A percentile compares a stretch with the other conserved stretches of the same genome.
Evolutionary conservation across 257 asterid genomes (phyloP).

Genomic region (Gentiana macrophylla): DNA sequence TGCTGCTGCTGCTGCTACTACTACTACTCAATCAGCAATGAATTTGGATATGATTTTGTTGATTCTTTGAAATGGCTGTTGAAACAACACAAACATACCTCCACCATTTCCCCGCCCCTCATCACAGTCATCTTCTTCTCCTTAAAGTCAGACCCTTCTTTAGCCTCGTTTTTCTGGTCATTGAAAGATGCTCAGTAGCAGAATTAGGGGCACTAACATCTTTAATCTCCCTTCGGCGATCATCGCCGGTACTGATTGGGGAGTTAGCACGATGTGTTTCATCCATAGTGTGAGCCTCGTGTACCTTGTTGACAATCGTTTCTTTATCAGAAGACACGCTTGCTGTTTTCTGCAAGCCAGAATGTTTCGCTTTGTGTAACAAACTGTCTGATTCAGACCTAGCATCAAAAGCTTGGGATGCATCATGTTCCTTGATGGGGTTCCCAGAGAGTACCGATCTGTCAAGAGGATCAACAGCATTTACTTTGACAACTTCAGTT

Average conservation of each 20-base stretch:
- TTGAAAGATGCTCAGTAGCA: constrained; percentile 27
- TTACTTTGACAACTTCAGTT: constrained; percentile 17
- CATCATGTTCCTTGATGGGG: constrained; percentile 3
- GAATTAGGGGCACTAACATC: constrained; percentile 4
- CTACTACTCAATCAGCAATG: not conserved
- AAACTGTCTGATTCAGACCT: constrained; percentile 8
- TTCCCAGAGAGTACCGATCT: constrained; percentile 9
- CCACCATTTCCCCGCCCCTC: constrained; percentile 96
- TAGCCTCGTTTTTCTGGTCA: constrained; percentile 29
- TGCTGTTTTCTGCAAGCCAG: constrained; percentile 1
- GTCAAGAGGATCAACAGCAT: constrained; percentile 10
- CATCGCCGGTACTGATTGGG: constrained; percentile 7
- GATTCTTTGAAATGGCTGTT: not conserved
- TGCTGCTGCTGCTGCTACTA: too few relatives aligned
- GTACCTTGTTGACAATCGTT: constrained; percentile 5
- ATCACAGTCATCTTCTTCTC: constrained; percentile 81
- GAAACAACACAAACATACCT: constrained; percentile 31
- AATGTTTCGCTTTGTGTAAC: constrained; percentile 2
- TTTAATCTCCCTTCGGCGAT: constrained; percentile 13
- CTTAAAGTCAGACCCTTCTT: constrained; percentile 52
- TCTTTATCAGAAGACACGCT: constrained; percentile 1
- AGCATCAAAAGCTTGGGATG: constrained; percentile 7
- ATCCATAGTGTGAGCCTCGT: constrained; percentile 3
- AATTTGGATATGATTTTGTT: not conserved
- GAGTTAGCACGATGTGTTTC: constrained; percentile 5